Evolutionary conservation across 768 basidiomycete species (phyloP).

Genomic region (Russula emetica): DNA sequence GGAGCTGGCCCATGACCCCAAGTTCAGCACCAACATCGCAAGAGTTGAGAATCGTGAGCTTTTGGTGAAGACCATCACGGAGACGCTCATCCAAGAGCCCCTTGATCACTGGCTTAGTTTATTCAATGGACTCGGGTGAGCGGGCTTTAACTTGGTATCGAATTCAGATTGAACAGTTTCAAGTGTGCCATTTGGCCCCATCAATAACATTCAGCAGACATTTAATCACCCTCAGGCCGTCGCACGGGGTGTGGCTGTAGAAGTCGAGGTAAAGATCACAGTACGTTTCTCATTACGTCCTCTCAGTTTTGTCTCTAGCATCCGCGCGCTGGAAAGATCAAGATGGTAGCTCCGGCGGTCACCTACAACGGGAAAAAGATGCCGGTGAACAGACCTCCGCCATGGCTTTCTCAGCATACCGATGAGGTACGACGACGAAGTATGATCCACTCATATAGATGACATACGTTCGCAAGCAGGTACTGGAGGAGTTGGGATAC

Average conservation of each 20-base stretch:
- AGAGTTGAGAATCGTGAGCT: constrained; percentile 73
- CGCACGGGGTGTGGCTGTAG: constrained; percentile 69
- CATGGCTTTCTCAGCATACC: constrained; percentile 44
- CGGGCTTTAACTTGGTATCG: constrained; percentile 9
- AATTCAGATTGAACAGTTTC: constrained; percentile 11
- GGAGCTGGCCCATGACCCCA: constrained; percentile 53
- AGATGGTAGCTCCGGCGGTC: constrained; percentile 40
- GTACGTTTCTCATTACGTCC: background rate
- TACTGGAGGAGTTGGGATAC: constrained; percentile 23
- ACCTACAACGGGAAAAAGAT: constrained; percentile 40
- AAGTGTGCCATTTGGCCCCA: constrained; percentile 87
- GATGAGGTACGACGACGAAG: constrained; percentile 32
- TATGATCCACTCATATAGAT: background rate
- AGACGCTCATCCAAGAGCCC: constrained; percentile 50
- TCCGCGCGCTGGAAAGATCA: constrained; percentile 43
- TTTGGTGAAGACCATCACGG: constrained; percentile 64
- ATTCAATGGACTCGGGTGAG: constrained; percentile 76
- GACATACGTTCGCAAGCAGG: constrained; percentile 10
- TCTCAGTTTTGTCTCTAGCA: constrained; percentile 20
- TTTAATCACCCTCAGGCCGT: constrained; percentile 85
- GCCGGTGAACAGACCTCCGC: constrained; percentile 40
- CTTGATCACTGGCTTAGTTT: constrained; percentile 71
- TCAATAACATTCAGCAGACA: constrained; percentile 86
- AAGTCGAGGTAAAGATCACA: constrained; percentile 60
- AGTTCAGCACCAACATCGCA: constrained; percentile 67